phyloP scores from a whole-genome alignment of 2,329 filamentous ascomycete species.

The Aspergillus glaucus region DNA sequence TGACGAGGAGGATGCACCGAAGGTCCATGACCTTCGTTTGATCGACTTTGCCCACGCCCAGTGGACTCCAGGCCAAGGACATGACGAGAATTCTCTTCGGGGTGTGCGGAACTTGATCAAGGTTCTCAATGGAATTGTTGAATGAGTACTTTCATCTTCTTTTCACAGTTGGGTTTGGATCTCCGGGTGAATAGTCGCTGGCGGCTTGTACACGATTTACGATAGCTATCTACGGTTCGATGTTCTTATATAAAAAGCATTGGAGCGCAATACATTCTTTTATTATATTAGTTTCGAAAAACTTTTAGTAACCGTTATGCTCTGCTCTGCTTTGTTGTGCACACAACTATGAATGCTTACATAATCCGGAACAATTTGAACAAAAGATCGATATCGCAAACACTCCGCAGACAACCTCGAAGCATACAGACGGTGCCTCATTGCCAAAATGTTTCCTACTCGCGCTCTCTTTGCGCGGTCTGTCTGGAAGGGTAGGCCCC shows the following conservation, averaged over 20 bases:
- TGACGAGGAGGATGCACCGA: conserved; percentile 53
- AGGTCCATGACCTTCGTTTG: conserved; percentile 72
- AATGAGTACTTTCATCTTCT: not conserved
- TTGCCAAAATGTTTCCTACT: conserved; percentile 60
- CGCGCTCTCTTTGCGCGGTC: conserved; percentile 65
- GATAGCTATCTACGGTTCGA: not conserved
- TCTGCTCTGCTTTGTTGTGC: not conserved
- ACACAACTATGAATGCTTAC: conserved; percentile 1
- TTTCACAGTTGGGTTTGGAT: not conserved
- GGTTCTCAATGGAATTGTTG: conserved; percentile 61
- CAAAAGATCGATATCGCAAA: not conserved
- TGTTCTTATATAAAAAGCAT: not conserved
- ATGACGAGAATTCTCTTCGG: conserved; percentile 73
- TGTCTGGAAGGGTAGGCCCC: conserved; percentile 72
- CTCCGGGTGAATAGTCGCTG: not conserved
- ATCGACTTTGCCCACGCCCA: conserved; percentile 95
- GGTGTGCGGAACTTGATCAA: conserved; percentile 66
- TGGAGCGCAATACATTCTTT: not conserved
- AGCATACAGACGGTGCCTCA: conserved; percentile 7
- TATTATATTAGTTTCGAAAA: not conserved
- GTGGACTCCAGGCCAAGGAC: conserved; percentile 74
- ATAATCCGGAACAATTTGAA: conserved; percentile 3
- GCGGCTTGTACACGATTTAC: not conserved
- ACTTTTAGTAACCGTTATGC: not conserved
- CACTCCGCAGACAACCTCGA: conserved; percentile 2